Percentiles rank a stretch among this genome's conserved stretches.
These are phyloP conservation scores for Botrytis squamosa DNA, from an alignment of 2,329 filamentous ascomycete genomes.

Conservation along the genomic window DNA sequence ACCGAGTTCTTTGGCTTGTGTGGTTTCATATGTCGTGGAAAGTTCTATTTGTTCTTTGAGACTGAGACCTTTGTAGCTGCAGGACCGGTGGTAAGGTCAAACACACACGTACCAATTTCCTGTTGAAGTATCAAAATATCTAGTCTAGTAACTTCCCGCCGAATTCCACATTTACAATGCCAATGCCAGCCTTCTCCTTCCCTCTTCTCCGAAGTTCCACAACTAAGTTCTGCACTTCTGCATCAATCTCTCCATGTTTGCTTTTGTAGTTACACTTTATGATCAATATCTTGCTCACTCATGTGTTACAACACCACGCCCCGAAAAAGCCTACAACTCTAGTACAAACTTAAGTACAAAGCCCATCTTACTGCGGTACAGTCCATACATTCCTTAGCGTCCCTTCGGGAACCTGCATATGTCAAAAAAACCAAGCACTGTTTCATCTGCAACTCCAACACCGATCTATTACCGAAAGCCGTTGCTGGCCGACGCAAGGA, in stretches of 20 bases:
- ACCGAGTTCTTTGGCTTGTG: conserved; percentile 3
- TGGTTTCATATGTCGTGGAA: conserved; percentile 19
- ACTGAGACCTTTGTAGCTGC: not conserved
- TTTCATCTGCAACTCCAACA: conserved; percentile 15
- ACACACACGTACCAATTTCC: not conserved
- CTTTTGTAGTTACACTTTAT: conserved; percentile 13
- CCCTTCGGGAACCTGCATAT: conserved; percentile 21
- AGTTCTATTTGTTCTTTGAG: conserved; percentile 11
- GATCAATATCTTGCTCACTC: conserved; percentile 13
- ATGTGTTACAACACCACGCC: conserved; percentile 3
- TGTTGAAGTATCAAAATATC: not conserved
- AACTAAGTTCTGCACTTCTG: not conserved
- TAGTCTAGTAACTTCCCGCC: not conserved
- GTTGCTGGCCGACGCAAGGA: conserved; percentile 21
- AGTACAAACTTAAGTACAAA: not conserved
- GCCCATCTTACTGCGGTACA: conserved; percentile 5
- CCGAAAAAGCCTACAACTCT: not conserved
- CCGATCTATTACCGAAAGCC: conserved; percentile 19
- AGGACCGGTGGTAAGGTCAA: no score
- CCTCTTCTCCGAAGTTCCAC: not conserved
- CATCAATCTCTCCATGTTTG: conserved; percentile 8
- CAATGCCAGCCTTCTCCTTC: conserved; percentile 2
- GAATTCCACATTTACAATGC: not conserved
- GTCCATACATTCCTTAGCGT: conserved; percentile 13
- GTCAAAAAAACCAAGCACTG: conserved; percentile 18